Conservation (phyloP, 306 rosid genomes). For the Begonia masoniana region DNA sequence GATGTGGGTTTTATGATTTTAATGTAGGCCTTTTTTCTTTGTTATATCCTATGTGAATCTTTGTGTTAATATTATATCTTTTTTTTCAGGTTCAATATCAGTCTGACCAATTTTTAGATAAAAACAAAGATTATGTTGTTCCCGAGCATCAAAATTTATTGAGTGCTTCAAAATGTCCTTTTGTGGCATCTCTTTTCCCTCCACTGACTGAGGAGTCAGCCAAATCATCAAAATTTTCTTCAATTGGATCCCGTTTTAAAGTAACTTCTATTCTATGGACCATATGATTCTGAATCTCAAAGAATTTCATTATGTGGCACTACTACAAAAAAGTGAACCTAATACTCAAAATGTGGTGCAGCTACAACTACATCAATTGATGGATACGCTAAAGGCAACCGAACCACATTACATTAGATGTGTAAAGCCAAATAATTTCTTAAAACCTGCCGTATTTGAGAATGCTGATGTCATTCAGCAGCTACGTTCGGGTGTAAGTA, state of each 20-base stretch:
- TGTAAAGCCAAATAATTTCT: slow-evolving; percentile 65
- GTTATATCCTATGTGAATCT: too few relatives aligned
- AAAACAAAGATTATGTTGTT: slow-evolving; percentile 92
- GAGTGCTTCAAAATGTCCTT: slow-evolving; percentile 68
- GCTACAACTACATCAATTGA: slow-evolving; percentile 89
- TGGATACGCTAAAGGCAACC: slow-evolving; percentile 66
- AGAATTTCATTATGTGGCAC: slow-evolving; percentile 7
- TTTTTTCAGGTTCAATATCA: slow-evolving; percentile 80
- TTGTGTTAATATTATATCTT: slow-evolving; percentile 4
- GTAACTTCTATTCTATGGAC: slow-evolving; percentile 24
- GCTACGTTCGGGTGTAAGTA: slow-evolving; percentile 79
- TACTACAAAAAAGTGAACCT: slow-evolving; percentile 18
- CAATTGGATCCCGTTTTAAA: slow-evolving; percentile 89
- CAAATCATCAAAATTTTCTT: slow-evolving; percentile 80
- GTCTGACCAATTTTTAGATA: slow-evolving; percentile 77
- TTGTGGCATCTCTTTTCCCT: slow-evolving; percentile 73
- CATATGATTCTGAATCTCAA: slow-evolving; percentile 4
- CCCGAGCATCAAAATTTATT: slow-evolving; percentile 90
- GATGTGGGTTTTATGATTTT: slow-evolving; percentile 43
- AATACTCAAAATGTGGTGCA: slow-evolving; percentile 31
- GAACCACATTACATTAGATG: slow-evolving; percentile 94
- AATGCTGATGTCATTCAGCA: slow-evolving; percentile 64
- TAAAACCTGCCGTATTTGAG: slow-evolving; percentile 58
- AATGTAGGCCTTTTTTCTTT: not conserved
- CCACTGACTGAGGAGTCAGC: slow-evolving; percentile 64